Base-by-base conservation (phyloP, 2,329 filamentous ascomycete species). In the Aspergillus jensenii region DNA sequence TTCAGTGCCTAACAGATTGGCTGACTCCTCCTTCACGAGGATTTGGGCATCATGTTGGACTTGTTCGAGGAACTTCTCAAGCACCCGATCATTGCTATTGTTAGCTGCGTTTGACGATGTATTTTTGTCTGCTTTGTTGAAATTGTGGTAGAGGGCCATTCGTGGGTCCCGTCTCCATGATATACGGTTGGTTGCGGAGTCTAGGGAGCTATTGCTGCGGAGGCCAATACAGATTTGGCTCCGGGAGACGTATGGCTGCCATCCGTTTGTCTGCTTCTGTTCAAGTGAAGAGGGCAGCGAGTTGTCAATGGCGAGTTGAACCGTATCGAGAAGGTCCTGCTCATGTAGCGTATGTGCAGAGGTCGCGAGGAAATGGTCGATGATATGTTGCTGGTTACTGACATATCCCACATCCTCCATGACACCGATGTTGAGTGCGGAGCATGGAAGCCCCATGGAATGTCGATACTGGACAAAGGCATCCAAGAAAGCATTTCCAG, bases 401-500 rank as follows among this genome's bases (percentile, higher is more conserved):
- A 55, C 52, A 31, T 55, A 61, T 3, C 59, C 65, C 2, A 70
- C 39, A 51, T 64, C 64, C 52, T 65, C 56, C 52, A 71, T 61
- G 2, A 62, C 48, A 5, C 67, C 67, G 12, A 72, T 56, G 31
- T 68, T 55, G 25, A 72, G 33, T 7, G 56, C 37, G 5, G 57
- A 62, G 11, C 62, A 63, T 2, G 63, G 47, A 1, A 67, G 55
- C 6, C 67, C 67, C 1, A 56, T 46, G 6, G 27, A 39, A 1
- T 52, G 62, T 2, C 75, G 66, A 33, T 71, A 71, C 1, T 60
- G 45, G 5, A 60, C 60, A 19, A 71, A 64, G 2, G 66, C 59
- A 46, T 79, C 75, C 14, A 74, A 67, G 53, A 74, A 79, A 0
- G 68, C 68, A 27, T 74, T 75, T 2, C 67, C 76, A 4, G 73